Percentiles rank a stretch among this genome's conserved stretches.
These are phyloP conservation scores for Diatrype stigma DNA, from an alignment of 2,329 filamentous ascomycete genomes.

Conservation along the genomic window DNA sequence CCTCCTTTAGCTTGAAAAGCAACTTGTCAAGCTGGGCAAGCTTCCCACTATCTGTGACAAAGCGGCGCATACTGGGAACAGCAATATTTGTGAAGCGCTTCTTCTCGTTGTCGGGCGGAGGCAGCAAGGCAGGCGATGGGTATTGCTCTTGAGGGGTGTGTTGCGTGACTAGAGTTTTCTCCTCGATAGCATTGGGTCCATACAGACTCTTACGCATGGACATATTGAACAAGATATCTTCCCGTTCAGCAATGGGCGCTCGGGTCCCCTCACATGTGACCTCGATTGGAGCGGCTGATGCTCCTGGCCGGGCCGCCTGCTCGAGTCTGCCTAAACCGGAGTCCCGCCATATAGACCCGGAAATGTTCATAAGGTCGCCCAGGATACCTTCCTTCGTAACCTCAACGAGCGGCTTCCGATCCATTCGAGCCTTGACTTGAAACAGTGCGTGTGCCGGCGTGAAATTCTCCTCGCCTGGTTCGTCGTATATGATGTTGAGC, in stretches of 20 bases:
- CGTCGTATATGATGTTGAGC: constrained; percentile 68
- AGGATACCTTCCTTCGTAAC: constrained; percentile 70
- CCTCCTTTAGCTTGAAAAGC: constrained; percentile 84
- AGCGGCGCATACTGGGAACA: constrained; percentile 94
- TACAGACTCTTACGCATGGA: constrained; percentile 71
- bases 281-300: constrained; percentile 81
- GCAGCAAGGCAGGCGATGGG: constrained; percentile 64
- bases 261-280: constrained; percentile 69
- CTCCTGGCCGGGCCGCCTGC: constrained; percentile 72
- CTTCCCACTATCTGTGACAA: constrained; percentile 97
- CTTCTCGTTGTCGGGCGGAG: constrained; percentile 75
- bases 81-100: constrained; percentile 84
- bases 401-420: constrained; percentile 63
- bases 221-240: constrained; percentile 74
- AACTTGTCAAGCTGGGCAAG: constrained; percentile 85
- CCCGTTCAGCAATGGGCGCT: constrained; percentile 57
- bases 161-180: constrained; percentile 69
- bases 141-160: constrained; percentile 64
- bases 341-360: constrained; percentile 58
- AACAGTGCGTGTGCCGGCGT: constrained; percentile 75
- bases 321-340: constrained; percentile 76
- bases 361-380: constrained; percentile 73
- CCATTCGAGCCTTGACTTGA: constrained; percentile 68
- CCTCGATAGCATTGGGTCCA: constrained; percentile 59
- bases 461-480: constrained; percentile 56